phyloP scores from a whole-genome alignment of 192 early-diverging fungal genomes.

The Thamnidium elegans region DNA sequence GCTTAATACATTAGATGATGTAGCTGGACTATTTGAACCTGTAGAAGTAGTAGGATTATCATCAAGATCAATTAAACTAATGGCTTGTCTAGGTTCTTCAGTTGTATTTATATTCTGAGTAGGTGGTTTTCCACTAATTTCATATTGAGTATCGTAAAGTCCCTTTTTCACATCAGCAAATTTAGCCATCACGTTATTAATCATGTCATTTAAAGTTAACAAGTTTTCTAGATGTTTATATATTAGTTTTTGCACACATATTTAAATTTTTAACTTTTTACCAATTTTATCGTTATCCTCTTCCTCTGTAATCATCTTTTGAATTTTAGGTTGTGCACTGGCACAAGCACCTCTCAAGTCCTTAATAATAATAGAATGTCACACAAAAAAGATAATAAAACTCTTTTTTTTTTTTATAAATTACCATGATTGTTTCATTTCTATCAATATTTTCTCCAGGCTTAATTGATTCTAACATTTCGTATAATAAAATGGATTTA shows the following conservation, averaged over 20 bases:
- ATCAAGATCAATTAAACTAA: slow-evolving; percentile 47
- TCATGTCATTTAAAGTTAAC: slow-evolving; percentile 69
- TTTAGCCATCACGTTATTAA: slow-evolving; percentile 75
- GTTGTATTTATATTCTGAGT: neutral
- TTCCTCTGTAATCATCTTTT: slow-evolving; percentile 66
- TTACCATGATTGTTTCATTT: slow-evolving; percentile 50
- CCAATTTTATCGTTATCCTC: slow-evolving; percentile 78
- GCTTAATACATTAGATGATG: slow-evolving; percentile 22
- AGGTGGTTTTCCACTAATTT: slow-evolving; percentile 22
- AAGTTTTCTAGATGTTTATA: slow-evolving; percentile 51
- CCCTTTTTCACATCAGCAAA: slow-evolving; percentile 58
- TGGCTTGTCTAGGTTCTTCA: slow-evolving; percentile 32
- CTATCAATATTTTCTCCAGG: slow-evolving; percentile 52
- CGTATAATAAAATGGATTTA: slow-evolving; percentile 71
- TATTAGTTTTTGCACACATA: neutral
- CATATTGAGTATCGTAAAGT: slow-evolving; percentile 39
- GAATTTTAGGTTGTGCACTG: slow-evolving; percentile 68
- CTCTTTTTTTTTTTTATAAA: neutral
- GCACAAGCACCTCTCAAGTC: slow-evolving; percentile 65
- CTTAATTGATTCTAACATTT: slow-evolving; percentile 72
- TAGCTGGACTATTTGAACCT: neutral
- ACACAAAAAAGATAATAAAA: neutral
- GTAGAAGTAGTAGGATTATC: slow-evolving; percentile 25
- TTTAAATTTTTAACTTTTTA: slow-evolving; percentile 38
- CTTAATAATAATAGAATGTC: slow-evolving; percentile 29